phyloP scores from a whole-genome alignment of 768 basidiomycete genomes.

The Russula sp. region DNA sequence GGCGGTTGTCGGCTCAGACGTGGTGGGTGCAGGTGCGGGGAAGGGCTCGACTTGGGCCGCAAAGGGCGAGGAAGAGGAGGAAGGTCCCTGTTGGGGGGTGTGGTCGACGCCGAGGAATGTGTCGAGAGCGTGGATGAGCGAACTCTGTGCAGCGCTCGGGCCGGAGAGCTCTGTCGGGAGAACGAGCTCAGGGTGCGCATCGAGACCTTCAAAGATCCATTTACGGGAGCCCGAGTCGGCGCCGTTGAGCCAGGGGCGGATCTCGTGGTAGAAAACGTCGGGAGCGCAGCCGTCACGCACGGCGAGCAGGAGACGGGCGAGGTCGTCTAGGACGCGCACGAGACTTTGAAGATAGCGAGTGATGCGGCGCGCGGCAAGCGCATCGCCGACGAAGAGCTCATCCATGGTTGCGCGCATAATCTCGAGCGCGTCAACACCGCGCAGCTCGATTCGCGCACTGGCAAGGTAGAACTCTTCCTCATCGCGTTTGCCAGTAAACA shows the following conservation, averaged over 20 bases:
- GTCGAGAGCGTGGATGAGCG: conserved; percentile 51
- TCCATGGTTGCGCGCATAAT: conserved; percentile 84
- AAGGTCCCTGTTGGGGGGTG: conserved; percentile 29
- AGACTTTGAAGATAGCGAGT: conserved; percentile 59
- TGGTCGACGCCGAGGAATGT: conserved; percentile 48
- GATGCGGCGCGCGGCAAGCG: conserved; percentile 43
- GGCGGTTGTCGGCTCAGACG: background rate
- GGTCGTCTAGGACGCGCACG: conserved; percentile 55
- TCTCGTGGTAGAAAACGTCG: conserved; percentile 49
- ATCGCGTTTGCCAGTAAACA: conserved; percentile 73
- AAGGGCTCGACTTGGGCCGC: background rate
- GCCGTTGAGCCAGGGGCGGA: conserved; percentile 62
- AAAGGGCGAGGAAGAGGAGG: background rate
- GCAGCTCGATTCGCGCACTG: conserved; percentile 81
- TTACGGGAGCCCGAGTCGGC: conserved; percentile 36
- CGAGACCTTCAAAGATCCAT: conserved; percentile 45
- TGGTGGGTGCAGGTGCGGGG: background rate
- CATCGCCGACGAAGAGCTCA: conserved; percentile 72
- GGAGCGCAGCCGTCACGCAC: conserved; percentile 72
- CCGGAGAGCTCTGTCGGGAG: conserved; percentile 43
- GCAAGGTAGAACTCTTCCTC: conserved; percentile 86
- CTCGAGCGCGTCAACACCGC: conserved; percentile 77
- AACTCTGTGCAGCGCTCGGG: conserved; percentile 56
- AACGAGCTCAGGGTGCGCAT: conserved; percentile 30
- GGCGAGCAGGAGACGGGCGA: conserved; percentile 52